Percentiles rank a stretch among this genome's conserved stretches.
These are phyloP conservation scores for Rhizopogon rudus DNA, from an alignment of 768 basidiomycete genomes.

Conservation along the genomic window DNA sequence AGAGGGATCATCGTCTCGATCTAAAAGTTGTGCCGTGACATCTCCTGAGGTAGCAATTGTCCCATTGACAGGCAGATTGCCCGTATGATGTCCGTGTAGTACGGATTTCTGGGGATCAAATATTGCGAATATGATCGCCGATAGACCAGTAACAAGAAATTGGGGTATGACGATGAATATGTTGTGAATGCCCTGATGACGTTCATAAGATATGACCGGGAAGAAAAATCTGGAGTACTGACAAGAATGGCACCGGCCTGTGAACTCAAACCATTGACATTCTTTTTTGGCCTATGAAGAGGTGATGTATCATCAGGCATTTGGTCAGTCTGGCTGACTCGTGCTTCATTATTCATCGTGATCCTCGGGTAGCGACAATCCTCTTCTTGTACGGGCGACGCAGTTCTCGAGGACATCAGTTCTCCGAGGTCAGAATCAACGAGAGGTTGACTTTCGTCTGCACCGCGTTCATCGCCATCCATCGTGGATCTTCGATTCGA, in stretches of 20 bases:
- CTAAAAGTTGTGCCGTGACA: constrained; percentile 3
- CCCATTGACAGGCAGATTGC: constrained; percentile 8
- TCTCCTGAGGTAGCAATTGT: constrained; percentile 6
- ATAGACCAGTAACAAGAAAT: constrained; percentile 84
- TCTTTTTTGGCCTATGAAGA: neutral
- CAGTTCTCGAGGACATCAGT: constrained; percentile 3
- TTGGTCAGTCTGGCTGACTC: constrained; percentile 34
- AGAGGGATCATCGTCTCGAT: constrained; percentile 7
- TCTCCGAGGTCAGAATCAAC: constrained; percentile 20
- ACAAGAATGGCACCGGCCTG: constrained; percentile 90
- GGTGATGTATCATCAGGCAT: constrained; percentile 5
- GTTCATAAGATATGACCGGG: neutral
- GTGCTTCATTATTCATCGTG: constrained; percentile 42
- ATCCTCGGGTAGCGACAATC: constrained; percentile 19
- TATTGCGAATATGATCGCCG: constrained; percentile 82
- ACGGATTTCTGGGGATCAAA: constrained; percentile 61
- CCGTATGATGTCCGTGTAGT: constrained; percentile 29
- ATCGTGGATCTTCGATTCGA: constrained; percentile 9
- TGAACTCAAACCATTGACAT: constrained; percentile 47
- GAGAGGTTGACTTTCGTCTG: constrained; percentile 21
- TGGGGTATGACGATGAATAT: constrained; percentile 93
- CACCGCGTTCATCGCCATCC: constrained; percentile 16
- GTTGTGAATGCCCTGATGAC: constrained; percentile 84
- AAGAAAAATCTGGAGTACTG: constrained; percentile 21
- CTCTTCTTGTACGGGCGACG: constrained; percentile 6